Conservation (phyloP, 108 stramenopile species). For the Nitzschia sp. region DNA sequence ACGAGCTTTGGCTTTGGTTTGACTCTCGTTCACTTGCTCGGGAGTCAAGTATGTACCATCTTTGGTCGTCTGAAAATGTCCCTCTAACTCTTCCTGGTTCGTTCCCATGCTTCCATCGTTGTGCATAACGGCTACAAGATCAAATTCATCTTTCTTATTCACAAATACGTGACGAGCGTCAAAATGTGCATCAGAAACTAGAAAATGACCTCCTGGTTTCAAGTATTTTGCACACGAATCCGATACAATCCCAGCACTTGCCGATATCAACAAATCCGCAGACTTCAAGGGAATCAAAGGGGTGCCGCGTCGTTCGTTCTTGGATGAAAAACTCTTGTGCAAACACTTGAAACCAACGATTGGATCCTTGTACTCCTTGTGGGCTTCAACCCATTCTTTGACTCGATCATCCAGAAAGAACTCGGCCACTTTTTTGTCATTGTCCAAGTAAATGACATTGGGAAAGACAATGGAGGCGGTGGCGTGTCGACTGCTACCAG, state of each 20-base stretch:
- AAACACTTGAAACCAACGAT: not conserved
- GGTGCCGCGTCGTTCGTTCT: not conserved
- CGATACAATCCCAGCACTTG: slow-evolving; percentile 7
- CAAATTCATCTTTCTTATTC: not conserved
- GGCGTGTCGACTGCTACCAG: slow-evolving; percentile 20
- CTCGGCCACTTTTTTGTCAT: slow-evolving; percentile 21
- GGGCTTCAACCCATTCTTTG: not conserved
- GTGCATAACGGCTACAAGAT: not conserved
- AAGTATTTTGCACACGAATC: slow-evolving; percentile 15
- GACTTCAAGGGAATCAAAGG: not conserved
- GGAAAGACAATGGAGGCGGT: slow-evolving; percentile 21
- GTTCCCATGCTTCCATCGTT: slow-evolving; percentile 1
- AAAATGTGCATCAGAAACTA: slow-evolving; percentile 23
- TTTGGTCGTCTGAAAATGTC: not conserved
- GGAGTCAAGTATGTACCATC: not conserved
- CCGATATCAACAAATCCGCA: slow-evolving; percentile 8
- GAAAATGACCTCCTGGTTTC: slow-evolving; percentile 11
- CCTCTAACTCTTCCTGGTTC: not conserved
- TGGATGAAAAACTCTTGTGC: not conserved
- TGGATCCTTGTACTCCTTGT: not conserved
- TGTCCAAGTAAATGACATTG: slow-evolving; percentile 17
- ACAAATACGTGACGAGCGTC: slow-evolving; percentile 18
- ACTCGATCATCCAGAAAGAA: slow-evolving; percentile 12
- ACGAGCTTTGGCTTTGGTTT: slow-evolving; percentile 7
- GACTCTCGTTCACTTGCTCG: slow-evolving; percentile 4